Conservation (phyloP, 495 filamentous ascomycete genomes). For the Aspergillus asperescens region DNA sequence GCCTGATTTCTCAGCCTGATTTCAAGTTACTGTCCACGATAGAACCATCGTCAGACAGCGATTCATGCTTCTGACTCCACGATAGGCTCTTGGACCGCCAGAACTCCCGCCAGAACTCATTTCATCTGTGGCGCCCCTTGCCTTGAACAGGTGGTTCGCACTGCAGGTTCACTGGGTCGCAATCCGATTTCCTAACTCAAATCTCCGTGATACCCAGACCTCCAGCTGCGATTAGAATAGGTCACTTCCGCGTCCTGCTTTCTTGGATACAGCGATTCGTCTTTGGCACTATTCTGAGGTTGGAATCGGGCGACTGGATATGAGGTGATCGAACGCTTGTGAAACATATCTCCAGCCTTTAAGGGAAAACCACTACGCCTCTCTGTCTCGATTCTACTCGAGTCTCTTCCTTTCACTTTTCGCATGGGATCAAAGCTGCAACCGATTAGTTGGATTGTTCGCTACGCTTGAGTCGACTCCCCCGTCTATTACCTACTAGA, state of each 20-base stretch:
- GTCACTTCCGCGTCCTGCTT: neutral
- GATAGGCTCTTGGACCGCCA: neutral
- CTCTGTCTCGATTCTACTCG: slow-evolving; percentile 8
- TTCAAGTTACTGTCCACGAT: neutral
- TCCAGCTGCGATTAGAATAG: slow-evolving; percentile 2
- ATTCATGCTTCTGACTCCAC: neutral
- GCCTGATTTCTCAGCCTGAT: slow-evolving; percentile 1
- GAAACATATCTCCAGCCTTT: slow-evolving; percentile 22
- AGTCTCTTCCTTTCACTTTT: neutral
- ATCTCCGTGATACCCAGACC: slow-evolving; percentile 7
- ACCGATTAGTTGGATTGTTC: neutral
- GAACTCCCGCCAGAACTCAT: neutral
- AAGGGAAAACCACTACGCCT: slow-evolving; percentile 12
- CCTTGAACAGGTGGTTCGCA: slow-evolving; percentile 15
- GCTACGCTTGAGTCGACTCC: neutral
- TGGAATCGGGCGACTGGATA: slow-evolving; percentile 1
- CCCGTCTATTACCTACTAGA: neutral
- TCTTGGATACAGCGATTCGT: neutral
- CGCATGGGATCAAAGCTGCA: neutral
- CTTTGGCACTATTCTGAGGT: slow-evolving; percentile 7
- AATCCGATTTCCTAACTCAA: slow-evolving; percentile 11
- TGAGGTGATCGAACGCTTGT: slow-evolving; percentile 17
- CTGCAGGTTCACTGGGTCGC: slow-evolving; percentile 8
- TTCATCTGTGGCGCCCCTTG: slow-evolving; percentile 11
- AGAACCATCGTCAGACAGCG: neutral